Evolutionary conservation across 441 rosid species (phyloP).

Genomic region (Gossypium gossypioides): DNA sequence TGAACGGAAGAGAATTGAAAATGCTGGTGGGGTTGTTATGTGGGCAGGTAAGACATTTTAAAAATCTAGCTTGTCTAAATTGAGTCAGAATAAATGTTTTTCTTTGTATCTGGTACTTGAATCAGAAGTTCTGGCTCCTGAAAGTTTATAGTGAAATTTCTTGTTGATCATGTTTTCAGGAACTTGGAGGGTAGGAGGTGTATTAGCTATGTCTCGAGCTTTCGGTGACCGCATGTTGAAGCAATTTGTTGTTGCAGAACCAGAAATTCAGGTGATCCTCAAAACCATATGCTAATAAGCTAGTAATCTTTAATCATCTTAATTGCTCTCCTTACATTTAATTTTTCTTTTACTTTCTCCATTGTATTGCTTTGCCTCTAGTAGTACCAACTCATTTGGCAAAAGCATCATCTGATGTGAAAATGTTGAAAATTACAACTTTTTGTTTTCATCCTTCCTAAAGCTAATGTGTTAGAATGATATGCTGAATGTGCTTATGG

Average conservation of each 20-base stretch:
- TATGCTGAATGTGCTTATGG: background rate
- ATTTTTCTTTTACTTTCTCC: background rate
- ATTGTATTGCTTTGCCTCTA: background rate
- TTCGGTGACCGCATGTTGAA: conserved; percentile 97
- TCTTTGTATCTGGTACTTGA: background rate
- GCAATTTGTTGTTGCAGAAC: conserved; percentile 93
- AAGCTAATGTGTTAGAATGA: background rate
- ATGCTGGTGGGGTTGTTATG: conserved; percentile 86
- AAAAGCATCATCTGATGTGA: background rate
- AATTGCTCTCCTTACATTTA: background rate
- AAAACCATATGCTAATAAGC: background rate
- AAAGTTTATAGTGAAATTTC: background rate
- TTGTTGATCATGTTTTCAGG: conserved; percentile 37
- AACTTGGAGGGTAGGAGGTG: conserved; percentile 99
- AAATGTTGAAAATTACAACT: background rate
- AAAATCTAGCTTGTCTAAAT: background rate
- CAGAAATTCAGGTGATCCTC: conserved; percentile 79
- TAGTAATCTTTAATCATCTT: background rate
- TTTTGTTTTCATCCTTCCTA: background rate
- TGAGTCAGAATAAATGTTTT: background rate
- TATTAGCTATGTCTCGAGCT: conserved; percentile 94
- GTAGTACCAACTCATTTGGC: background rate
- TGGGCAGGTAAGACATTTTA: conserved; percentile 70
- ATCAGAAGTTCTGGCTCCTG: background rate
- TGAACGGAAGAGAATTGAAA: conserved; percentile 93